phyloP scores from a whole-genome alignment of 805 yeast species.

The Candida michaelii region DNA sequence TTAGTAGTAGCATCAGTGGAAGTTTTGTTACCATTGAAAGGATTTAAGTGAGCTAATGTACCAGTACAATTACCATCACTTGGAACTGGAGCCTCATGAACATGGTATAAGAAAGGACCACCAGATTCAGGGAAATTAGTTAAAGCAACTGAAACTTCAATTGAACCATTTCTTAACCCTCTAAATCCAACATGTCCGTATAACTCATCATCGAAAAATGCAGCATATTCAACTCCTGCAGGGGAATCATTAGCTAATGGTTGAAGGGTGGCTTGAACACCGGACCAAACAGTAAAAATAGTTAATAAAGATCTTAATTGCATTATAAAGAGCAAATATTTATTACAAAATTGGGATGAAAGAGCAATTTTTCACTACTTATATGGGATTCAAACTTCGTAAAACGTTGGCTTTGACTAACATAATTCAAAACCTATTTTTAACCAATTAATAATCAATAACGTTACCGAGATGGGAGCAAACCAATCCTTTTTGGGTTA shows the following conservation, averaged over 20 bases:
- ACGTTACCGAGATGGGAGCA: background rate
- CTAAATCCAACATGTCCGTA: slow-evolving; percentile 32
- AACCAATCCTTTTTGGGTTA: too few relatives aligned
- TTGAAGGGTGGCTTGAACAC: slow-evolving; percentile 6
- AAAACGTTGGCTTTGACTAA: too few relatives aligned
- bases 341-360: background rate
- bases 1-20: slow-evolving; percentile 23
- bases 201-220: slow-evolving; percentile 25
- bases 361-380: too few relatives aligned
- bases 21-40: slow-evolving; percentile 32
- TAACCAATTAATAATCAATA: background rate
- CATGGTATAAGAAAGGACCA: slow-evolving; percentile 42
- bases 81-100: slow-evolving; percentile 39
- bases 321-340: slow-evolving; percentile 1
- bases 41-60: slow-evolving; percentile 37
- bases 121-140: slow-evolving; percentile 32
- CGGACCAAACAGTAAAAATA: background rate
- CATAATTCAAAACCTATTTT: background rate
- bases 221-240: slow-evolving; percentile 22
- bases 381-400: too few relatives aligned
- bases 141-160: slow-evolving; percentile 31
- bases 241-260: slow-evolving; percentile 17
- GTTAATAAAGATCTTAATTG: background rate
- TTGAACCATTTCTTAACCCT: slow-evolving; percentile 31
- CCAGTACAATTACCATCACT: slow-evolving; percentile 38